A percentile compares a stretch with the other conserved stretches of the same genome.
These are phyloP conservation scores for Lasiosphaeria hispida DNA, from an alignment of 495 filamentous ascomycete genomes.

Conservation along the genomic window DNA sequence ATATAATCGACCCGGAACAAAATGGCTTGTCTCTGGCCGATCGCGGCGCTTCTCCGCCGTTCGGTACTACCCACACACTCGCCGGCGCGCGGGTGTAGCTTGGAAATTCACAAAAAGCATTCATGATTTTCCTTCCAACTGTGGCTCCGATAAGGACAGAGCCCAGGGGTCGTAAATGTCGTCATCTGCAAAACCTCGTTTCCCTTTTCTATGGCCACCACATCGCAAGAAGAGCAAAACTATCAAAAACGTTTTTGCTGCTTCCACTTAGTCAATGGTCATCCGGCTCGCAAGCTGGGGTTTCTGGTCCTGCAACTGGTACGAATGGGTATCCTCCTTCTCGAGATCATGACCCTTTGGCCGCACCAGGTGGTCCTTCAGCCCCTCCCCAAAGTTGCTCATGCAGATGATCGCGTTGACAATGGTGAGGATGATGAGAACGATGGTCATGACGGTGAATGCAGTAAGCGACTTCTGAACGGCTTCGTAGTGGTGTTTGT, in stretches of 20 bases:
- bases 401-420: slow-evolving; percentile 82
- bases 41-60: too few species aligned
- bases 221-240: not conserved
- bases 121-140: too few species aligned
- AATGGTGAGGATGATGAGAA: slow-evolving; percentile 86
- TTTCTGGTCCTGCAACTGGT: slow-evolving; percentile 59
- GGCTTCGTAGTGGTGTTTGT: slow-evolving; percentile 60
- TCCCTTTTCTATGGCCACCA: slow-evolving; percentile 6
- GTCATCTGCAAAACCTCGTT: slow-evolving; percentile 9
- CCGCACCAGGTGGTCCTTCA: slow-evolving; percentile 80
- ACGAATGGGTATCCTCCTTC: slow-evolving; percentile 68
- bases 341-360: slow-evolving; percentile 64
- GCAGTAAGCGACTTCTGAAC: slow-evolving; percentile 79
- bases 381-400: slow-evolving; percentile 83
- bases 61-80: not conserved
- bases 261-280: slow-evolving; percentile 73
- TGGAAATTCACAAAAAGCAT: slow-evolving; percentile 1
- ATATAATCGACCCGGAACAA: too few species aligned
- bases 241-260: not conserved
- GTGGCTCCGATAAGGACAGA: not conserved
- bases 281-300: slow-evolving; percentile 68
- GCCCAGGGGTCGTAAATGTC: slow-evolving; percentile 17
- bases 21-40: too few species aligned
- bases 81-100: not conserved
- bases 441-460: slow-evolving; percentile 88